These are phyloP conservation scores for Lecanicillium sp. DNA, from an alignment of 2,329 filamentous ascomycete species.

Conservation along the genomic window DNA sequence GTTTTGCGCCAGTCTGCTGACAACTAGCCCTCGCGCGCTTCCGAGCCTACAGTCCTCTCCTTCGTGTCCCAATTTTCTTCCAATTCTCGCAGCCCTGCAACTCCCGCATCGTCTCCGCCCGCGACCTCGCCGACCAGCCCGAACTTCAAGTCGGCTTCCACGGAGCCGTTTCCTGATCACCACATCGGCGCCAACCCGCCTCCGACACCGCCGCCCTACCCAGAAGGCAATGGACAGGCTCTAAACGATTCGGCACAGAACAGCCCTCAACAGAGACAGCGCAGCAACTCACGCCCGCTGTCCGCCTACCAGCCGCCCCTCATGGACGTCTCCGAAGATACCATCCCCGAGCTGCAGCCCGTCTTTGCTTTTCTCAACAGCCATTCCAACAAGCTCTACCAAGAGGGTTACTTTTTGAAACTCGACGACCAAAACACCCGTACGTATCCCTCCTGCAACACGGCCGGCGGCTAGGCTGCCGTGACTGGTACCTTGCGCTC, in stretches of 20 bases:
- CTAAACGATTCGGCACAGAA: conserved; percentile 33
- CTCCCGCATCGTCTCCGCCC: conserved; percentile 36
- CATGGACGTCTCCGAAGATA: conserved; percentile 79
- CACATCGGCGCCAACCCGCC: conserved; percentile 28
- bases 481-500: no score
- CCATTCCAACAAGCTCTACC: conserved; percentile 93
- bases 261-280: conserved; percentile 32
- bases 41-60: conserved; percentile 57
- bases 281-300: conserved; percentile 58
- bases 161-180: conserved; percentile 26
- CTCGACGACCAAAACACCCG: conserved; percentile 88
- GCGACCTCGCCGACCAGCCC: conserved; percentile 24
- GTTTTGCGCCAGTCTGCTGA: no score
- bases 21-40: no score
- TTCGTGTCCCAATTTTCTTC: conserved; percentile 77
- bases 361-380: conserved; percentile 92
- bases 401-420: conserved; percentile 96
- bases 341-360: conserved; percentile 84
- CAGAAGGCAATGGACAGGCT: conserved; percentile 33
- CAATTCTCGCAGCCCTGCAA: conserved; percentile 33
- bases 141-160: conserved; percentile 2
- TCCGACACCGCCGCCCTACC: conserved; percentile 27
- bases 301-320: conserved; percentile 79
- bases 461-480: no score
- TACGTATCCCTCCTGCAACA: conserved; percentile 43